phyloP scores from a whole-genome alignment of 257 asterid genomes.

The Przewalskia tangutica region DNA sequence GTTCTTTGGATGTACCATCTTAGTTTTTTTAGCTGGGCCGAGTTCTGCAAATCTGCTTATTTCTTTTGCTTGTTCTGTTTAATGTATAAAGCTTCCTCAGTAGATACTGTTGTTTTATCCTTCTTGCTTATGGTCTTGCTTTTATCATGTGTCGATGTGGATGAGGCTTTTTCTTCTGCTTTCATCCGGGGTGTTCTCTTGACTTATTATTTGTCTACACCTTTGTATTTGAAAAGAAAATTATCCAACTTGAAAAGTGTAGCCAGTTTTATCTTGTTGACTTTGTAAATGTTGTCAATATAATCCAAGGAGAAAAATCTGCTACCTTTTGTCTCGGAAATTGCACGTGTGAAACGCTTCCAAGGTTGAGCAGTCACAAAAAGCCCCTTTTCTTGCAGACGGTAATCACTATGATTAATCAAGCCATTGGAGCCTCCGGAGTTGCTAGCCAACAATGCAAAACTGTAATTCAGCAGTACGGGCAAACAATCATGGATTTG shows the following conservation, averaged over 20 bases:
- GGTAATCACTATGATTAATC: conserved; percentile 82
- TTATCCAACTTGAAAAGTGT: not conserved
- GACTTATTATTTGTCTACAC: not conserved
- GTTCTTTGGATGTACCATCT: not conserved
- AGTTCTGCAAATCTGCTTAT: not conserved
- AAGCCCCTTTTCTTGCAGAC: conserved; percentile 30
- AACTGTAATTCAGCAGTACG: conserved; percentile 87
- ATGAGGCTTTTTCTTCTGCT: not conserved
- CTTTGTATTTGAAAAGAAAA: not conserved
- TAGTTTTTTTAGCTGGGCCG: not conserved
- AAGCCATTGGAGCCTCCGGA: conserved; percentile 93
- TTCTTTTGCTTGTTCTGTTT: not conserved
- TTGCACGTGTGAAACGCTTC: not conserved
- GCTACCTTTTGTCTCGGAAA: not conserved
- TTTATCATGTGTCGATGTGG: not conserved
- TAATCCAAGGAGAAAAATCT: not conserved
- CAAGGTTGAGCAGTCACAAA: not conserved
- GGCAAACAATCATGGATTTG: conserved; percentile 66
- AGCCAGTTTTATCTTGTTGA: not conserved
- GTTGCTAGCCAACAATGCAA: conserved; percentile 93
- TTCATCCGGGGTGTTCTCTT: not conserved
- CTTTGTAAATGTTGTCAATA: not conserved
- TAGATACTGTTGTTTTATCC: not conserved
- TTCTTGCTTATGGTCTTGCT: not conserved
- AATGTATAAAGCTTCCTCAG: not conserved